These are phyloP conservation scores for Marchantia paleacea DNA, from an alignment of 225 moss, liverwort and hornwort species.

Conservation along the genomic window DNA sequence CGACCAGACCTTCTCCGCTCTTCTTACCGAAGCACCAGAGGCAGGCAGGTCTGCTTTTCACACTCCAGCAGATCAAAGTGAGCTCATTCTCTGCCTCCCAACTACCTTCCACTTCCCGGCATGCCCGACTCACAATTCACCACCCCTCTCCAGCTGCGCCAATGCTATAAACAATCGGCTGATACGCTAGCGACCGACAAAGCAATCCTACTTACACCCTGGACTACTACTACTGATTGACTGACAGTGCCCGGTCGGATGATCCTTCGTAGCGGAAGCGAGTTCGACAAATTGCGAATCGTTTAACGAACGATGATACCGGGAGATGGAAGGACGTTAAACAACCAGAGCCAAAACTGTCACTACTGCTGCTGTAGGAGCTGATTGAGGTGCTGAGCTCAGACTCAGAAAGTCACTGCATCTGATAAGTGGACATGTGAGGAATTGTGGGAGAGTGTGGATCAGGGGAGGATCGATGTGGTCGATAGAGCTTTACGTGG, in stretches of 20 bases:
- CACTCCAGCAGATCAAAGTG: background rate
- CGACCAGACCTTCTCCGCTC: background rate
- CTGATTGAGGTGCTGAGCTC: background rate
- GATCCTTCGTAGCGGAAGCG: background rate
- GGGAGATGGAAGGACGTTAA: background rate
- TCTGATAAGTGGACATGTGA: conserved; percentile 12
- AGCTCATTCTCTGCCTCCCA: background rate
- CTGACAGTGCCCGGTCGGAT: background rate
- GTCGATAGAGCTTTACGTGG: conserved; percentile 25
- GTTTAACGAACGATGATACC: background rate
- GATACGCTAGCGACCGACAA: background rate
- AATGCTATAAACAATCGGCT: background rate
- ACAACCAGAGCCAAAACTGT: background rate
- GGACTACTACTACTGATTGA: too few species aligned
- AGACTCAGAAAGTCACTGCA: conserved; percentile 4
- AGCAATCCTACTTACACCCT: too few species aligned
- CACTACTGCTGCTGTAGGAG: background rate
- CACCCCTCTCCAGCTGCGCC: background rate
- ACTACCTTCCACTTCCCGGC: background rate
- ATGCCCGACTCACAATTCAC: too few species aligned
- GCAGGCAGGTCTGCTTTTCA: background rate
- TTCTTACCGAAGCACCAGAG: background rate
- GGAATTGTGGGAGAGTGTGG: background rate
- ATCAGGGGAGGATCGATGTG: conserved; percentile 24
- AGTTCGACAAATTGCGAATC: background rate